Base-by-base conservation (phyloP, 257 asterid species). In the Phtheirospermum japonicum region DNA sequence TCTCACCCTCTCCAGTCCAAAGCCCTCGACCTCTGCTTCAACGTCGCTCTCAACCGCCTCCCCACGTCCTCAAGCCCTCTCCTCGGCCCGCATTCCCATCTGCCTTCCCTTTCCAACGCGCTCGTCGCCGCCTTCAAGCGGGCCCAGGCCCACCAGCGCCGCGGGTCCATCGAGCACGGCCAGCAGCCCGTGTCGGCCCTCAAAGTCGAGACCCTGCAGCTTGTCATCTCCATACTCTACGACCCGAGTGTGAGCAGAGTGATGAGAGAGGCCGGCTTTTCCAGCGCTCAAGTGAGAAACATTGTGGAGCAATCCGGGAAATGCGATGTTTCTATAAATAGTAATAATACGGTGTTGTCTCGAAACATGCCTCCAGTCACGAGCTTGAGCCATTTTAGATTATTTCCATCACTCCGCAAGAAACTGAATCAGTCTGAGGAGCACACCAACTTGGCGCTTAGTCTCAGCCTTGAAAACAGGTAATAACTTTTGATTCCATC, bases 191-290 rank as follows among this genome's bases (percentile, higher is more conserved):
- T 86, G 2, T 42, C 88, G 55, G 98, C 95, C 57, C 82, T 82
- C 16, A 88, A 88, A 56, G 88, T 91, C 4, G 98, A 89, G 71
- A 64, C 9, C 28, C 54, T 6, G 4, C 98, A 92, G 77, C 86
- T 92, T 0, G 83, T 86, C 12, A 71, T 92, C 18, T 92, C 98
- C 53, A 75, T 92, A 10, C 87, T 92, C 12, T 97, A 92, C 60
- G 98, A 92, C 56, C 98, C 98, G 0, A 92, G 98, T 65, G 89
- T 92, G n/a, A 92, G 98, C 67, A 72, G 98, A 49, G 98, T 92
- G 40, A 88, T 92, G 98, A 76, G 97, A 9, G 98, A 92, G 45
- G 97, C 98, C 4, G 97, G 98, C 0, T 92, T 89, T 54, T 84
- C 95, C 4, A 92, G 98, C 74, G 71, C 86, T 4, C 97, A 84